These are phyloP conservation scores for Fusarium albosuccineum DNA, from an alignment of 2,329 filamentous ascomycete species.

Conservation along the genomic window DNA sequence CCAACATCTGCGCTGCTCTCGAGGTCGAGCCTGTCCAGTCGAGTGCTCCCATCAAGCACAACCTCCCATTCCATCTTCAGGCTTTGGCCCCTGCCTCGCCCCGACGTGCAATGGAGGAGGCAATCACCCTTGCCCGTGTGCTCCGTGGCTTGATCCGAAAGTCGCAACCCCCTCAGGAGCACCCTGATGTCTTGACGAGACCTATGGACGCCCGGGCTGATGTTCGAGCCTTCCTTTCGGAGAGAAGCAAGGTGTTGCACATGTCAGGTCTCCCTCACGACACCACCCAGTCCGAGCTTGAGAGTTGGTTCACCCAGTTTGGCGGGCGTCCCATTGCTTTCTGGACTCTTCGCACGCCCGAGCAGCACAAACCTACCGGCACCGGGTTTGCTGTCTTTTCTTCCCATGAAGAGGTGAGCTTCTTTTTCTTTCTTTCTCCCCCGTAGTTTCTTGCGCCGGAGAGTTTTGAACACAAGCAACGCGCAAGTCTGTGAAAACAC, in stretches of 20 bases:
- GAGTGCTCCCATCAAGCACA: slow-evolving; percentile 98
- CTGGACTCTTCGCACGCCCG: slow-evolving; percentile 97
- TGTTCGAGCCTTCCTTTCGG: slow-evolving; percentile 93
- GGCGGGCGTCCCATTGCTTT: slow-evolving; percentile 98
- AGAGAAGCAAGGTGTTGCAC: slow-evolving; percentile 97
- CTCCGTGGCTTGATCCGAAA: slow-evolving; percentile 94
- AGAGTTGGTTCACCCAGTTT: slow-evolving; percentile 99
- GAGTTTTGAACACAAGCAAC: background rate
- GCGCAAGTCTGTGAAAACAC: background rate
- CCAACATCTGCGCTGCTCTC: slow-evolving; percentile 97
- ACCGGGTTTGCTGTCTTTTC: slow-evolving; percentile 99
- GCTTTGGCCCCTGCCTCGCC: slow-evolving; percentile 95
- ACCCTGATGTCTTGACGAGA: slow-evolving; percentile 92
- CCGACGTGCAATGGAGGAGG: slow-evolving; percentile 96
- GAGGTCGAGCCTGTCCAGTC: slow-evolving; percentile 98
- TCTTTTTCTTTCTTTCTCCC: too few relatives aligned
- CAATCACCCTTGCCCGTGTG: slow-evolving; percentile 92
- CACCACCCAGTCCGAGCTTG: slow-evolving; percentile 97
- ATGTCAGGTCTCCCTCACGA: slow-evolving; percentile 98
- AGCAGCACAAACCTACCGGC: slow-evolving; percentile 99
- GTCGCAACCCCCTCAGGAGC: slow-evolving; percentile 92
- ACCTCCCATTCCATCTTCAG: slow-evolving; percentile 97
- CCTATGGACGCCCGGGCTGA: slow-evolving; percentile 98
- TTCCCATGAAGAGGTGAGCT: slow-evolving; percentile 94
- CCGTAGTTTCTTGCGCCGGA: background rate